phyloP scores from a whole-genome alignment of 495 filamentous ascomycete genomes.

The Hypomontagnella submonticulosa region DNA sequence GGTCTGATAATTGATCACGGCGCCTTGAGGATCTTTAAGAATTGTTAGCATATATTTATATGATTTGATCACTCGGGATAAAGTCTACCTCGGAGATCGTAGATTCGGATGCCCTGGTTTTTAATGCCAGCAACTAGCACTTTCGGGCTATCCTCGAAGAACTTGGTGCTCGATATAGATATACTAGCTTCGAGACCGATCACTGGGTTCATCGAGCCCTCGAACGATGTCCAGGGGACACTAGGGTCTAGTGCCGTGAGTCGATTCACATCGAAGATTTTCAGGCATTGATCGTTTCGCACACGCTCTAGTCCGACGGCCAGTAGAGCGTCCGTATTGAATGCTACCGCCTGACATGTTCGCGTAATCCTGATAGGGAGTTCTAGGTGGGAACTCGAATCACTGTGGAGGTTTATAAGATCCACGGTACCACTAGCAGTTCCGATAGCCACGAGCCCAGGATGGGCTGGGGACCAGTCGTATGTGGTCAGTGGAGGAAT shows the following conservation, averaged over 20 bases:
- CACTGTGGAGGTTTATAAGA: slow-evolving; percentile 78
- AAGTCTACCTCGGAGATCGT: slow-evolving; percentile 83
- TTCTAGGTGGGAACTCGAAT: slow-evolving; percentile 69
- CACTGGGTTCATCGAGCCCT: slow-evolving; percentile 66
- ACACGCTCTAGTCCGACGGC: slow-evolving; percentile 91
- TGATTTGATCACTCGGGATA: slow-evolving; percentile 2
- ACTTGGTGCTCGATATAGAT: slow-evolving; percentile 88
- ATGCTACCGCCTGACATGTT: slow-evolving; percentile 90
- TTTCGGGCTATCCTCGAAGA: slow-evolving; percentile 87
- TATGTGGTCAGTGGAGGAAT: slow-evolving; percentile 90
- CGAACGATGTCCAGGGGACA: slow-evolving; percentile 50
- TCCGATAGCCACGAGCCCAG: slow-evolving; percentile 83
- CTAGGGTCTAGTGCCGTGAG: slow-evolving; percentile 59
- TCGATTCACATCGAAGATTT: slow-evolving; percentile 91
- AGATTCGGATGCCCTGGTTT: slow-evolving; percentile 86
- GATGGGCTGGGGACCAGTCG: slow-evolving; percentile 85
- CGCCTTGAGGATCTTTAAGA: slow-evolving; percentile 62
- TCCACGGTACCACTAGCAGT: slow-evolving; percentile 85
- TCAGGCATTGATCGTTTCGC: slow-evolving; percentile 90
- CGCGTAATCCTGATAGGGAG: slow-evolving; percentile 87
- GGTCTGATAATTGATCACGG: slow-evolving; percentile 72
- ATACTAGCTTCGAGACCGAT: slow-evolving; percentile 83
- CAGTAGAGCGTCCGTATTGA: slow-evolving; percentile 80
- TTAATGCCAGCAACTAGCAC: slow-evolving; percentile 85
- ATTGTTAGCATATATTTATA: slow-evolving; percentile 16